Base-by-base conservation (phyloP, 106 monocot species). In the Acanthochlamys bracteata region DNA sequence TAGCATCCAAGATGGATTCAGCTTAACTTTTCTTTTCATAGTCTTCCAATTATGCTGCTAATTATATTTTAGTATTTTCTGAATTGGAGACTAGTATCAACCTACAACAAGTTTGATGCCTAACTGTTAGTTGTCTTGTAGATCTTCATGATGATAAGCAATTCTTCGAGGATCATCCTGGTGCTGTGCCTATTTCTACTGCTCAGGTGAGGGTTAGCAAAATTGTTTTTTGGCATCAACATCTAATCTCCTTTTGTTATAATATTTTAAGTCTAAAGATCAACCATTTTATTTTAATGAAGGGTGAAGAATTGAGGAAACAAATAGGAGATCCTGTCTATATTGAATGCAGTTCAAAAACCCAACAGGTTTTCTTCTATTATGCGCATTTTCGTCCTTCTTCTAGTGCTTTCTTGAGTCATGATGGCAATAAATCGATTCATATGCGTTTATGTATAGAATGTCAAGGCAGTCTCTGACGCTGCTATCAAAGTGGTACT, bases 341-440 rank as follows among this genome's bases (percentile, higher is more conserved):
- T 72, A 87, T 87, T 16, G 92, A 87, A 49, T 92, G 92, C 76
- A 92, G 92, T 70, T 92, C 86, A 25, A 92, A 92, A 67, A 92
- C 86, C 24, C 84, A 86, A 58, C 84, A 86, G 60, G 87, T 85
- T 55, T 55, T 20, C n/a, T 55, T 10, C 20, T 20, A 20, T 20
- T 55, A 55, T 55, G 2, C 15, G 4, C 49, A 49, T 33, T 33
- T 33, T 17, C 49, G 49, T 49, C 55, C 15, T 20, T 55, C 20
- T 55, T 21, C 10, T 20, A 55, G 16, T 55, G n/a, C 22, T 13
- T 51, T 51, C n/a, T 51, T 51, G n/a, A 51, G 51, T 19, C 33
- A 33, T 33, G 33, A 33, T 33, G 33, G 33, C 33, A 33, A 33
- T 33, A 33, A 33, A 33, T 33, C 33, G 33, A 33, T 33, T 33